Base-by-base conservation (phyloP, 73 alveolate species). In the Paramecium caudatum region DNA sequence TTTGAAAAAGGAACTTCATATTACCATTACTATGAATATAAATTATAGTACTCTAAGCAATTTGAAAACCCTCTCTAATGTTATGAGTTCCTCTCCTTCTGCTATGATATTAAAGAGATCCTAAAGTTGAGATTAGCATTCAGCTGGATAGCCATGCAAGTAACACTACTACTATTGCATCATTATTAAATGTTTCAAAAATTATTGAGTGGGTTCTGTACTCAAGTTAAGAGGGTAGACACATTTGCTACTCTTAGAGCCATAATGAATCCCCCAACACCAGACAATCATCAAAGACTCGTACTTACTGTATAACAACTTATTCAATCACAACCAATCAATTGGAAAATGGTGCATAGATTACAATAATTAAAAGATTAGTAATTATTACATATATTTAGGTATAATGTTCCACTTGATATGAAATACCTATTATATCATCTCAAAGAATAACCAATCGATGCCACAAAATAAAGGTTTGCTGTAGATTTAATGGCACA, bases 1-100 rank as follows among this genome's bases (percentile, higher is more conserved):
- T 55, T 55, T 17, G 80, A 19, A 43, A 55, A 55, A 9, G 80
- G 80, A 27, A 55, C 80, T 55, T 55, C 80, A 55, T 55, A 55
- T 55, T 55, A 21, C 80, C 80, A 55, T 55, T 19, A 37, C 80
- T 21, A 55, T n/a, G 30, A 55, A 23, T 19, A 23, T 55, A 55
- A 19, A 27, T 27, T 19, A 27, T 55, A 16, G 30, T 55, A 55
- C 80, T 55, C 80, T 4, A 15, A 49, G 70, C 70, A 49, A 21
- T 49, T 49, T 49, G 33, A 55, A 55, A 23, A 55, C 30, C 23
- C 80, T 37, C 16, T 55, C 80, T 27, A 21, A 43, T 8, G 80
- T 55, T 10, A 55, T 55, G 3, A 43, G 30, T 7, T 55, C 80
- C 12, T 55, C 80, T 27, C 30, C 17, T 12, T 55, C 80, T 9